These are phyloP conservation scores for Claviceps humidiphila DNA, from an alignment of 2,329 filamentous ascomycete genomes.

Conservation along the genomic window DNA sequence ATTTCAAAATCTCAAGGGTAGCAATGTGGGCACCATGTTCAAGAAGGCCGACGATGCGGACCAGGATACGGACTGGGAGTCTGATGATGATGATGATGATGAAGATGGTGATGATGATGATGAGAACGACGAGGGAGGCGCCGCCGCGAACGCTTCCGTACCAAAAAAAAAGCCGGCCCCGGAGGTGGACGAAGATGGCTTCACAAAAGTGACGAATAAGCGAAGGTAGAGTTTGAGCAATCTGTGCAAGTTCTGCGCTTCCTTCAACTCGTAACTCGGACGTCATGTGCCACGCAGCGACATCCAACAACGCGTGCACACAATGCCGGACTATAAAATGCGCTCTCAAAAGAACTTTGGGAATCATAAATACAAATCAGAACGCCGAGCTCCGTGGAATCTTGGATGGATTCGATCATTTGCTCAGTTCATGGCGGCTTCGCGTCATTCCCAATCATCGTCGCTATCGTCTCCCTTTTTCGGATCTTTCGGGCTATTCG, in stretches of 20 bases:
- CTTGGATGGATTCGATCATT: not conserved
- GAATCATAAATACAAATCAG: constrained; percentile 14
- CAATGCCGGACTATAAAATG: constrained; percentile 2
- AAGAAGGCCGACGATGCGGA: constrained; percentile 41
- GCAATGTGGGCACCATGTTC: constrained; percentile 39
- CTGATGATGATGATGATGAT: constrained; percentile 48
- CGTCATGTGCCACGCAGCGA: constrained; percentile 9
- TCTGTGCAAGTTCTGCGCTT: constrained; percentile 1
- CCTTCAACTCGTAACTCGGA: not conserved
- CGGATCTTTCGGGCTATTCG: constrained; percentile 48
- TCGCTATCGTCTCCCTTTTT: constrained; percentile 34
- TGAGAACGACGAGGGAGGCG: constrained; percentile 41
- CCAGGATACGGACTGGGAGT: constrained; percentile 49
- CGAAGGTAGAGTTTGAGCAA: constrained; percentile 35
- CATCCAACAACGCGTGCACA: constrained; percentile 15
- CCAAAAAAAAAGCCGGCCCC: constrained; percentile 53
- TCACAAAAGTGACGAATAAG: constrained; percentile 60
- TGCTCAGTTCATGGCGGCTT: not conserved
- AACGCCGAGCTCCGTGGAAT: constrained; percentile 17
- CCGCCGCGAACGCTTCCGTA: constrained; percentile 50
- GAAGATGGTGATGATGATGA: constrained; percentile 48
- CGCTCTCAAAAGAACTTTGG: constrained; percentile 3
- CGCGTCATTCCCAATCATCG: constrained; percentile 9
- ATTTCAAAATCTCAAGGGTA: constrained; percentile 49
- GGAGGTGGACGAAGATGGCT: constrained; percentile 69